Conservation (phyloP, 257 asterid species). For the Verbascum thapsus region DNA sequence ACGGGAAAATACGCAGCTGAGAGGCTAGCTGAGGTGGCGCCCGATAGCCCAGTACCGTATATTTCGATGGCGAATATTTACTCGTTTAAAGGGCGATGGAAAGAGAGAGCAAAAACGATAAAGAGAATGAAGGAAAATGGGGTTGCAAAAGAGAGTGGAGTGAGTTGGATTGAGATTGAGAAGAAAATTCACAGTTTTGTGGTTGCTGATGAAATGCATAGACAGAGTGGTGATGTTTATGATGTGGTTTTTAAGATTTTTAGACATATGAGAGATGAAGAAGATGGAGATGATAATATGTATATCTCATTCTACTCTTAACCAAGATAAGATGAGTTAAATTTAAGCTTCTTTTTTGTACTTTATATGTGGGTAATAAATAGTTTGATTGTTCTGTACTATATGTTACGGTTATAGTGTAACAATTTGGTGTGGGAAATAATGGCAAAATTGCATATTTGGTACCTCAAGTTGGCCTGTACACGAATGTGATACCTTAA, state of each 20-base stretch:
- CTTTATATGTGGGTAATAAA: too few species aligned
- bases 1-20: conserved; percentile 77
- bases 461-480: too few species aligned
- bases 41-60: conserved; percentile 60
- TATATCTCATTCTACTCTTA: not conserved
- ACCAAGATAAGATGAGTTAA: too few species aligned
- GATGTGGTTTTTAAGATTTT: conserved; percentile 39
- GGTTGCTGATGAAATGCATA: conserved; percentile 77
- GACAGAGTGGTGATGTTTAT: conserved; percentile 43
- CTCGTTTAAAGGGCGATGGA: conserved; percentile 69
- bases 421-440: too few species aligned
- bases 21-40: conserved; percentile 49
- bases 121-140: conserved; percentile 76
- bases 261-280: conserved; percentile 70
- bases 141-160: conserved; percentile 62
- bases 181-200: conserved; percentile 60
- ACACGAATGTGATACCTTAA: too few species aligned
- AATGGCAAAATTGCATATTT: too few species aligned
- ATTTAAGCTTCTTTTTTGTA: too few species aligned
- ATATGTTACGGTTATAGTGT: too few species aligned
- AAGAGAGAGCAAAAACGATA: conserved; percentile 66
- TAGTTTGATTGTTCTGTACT: too few species aligned
- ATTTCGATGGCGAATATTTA: conserved; percentile 76
- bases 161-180: conserved; percentile 80
- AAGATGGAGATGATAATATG: conserved; percentile 30